These are phyloP conservation scores for Nitzschia sp. DNA, from an alignment of 108 stramenopile species.

Conservation along the genomic window DNA sequence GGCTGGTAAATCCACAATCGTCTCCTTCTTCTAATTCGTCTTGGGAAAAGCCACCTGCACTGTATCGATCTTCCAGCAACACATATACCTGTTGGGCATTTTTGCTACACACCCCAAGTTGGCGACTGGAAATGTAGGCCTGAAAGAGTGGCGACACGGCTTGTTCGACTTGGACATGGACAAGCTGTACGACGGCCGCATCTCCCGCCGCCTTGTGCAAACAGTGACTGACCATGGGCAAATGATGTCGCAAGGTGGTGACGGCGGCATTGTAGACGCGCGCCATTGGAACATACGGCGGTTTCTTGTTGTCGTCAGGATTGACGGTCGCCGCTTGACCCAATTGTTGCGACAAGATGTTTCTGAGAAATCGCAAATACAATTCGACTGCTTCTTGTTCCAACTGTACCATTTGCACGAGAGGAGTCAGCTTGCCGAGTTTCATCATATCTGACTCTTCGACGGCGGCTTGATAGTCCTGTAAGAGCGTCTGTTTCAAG, in stretches of 20 bases:
- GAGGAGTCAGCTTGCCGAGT: constrained; percentile 66
- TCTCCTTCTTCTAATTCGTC: constrained; percentile 23
- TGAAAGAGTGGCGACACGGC: constrained; percentile 62
- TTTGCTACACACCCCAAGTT: constrained; percentile 42
- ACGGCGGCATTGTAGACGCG: constrained; percentile 81
- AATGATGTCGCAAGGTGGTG: constrained; percentile 77
- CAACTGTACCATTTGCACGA: constrained; percentile 70
- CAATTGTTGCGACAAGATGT: constrained; percentile 37
- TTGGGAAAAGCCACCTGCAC: constrained; percentile 5
- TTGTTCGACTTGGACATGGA: constrained; percentile 75
- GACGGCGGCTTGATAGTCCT: constrained; percentile 67
- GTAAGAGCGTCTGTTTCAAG: constrained; percentile 44
- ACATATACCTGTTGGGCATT: constrained; percentile 65
- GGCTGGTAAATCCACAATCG: constrained; percentile 70
- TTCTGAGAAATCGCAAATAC: constrained; percentile 67
- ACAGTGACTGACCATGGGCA: constrained; percentile 86
- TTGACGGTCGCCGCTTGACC: constrained; percentile 25
- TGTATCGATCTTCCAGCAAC: constrained; percentile 59
- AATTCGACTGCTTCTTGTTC: constrained; percentile 68
- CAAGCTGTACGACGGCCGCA: constrained; percentile 77
- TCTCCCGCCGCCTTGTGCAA: constrained; percentile 81
- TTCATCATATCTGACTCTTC: constrained; percentile 46
- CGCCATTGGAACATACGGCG: constrained; percentile 65
- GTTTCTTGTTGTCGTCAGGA: constrained; percentile 32
- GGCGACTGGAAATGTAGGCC: constrained; percentile 38